Conservation (phyloP, 2,329 filamentous ascomycete species). For the Sordariomycetes sp. region DNA sequence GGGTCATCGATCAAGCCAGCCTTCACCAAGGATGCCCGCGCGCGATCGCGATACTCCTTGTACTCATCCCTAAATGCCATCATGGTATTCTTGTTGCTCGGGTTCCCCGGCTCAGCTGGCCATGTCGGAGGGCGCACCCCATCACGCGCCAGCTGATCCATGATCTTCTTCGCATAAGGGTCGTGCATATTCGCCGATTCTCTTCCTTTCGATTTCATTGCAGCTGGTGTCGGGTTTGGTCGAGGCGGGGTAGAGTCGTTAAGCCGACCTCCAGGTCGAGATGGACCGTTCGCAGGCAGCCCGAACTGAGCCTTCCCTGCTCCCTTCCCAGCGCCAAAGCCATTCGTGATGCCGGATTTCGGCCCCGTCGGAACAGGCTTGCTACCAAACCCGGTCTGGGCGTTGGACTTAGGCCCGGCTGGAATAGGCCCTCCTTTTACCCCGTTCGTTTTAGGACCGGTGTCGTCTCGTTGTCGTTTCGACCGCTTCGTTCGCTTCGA, state of each 20-base stretch:
- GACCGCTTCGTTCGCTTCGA: conserved; percentile 1
- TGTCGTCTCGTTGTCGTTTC: neutral
- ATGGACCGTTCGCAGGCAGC: neutral
- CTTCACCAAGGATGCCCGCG: conserved; percentile 42
- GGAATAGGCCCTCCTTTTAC: neutral
- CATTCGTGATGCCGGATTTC: neutral
- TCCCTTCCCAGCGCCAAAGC: neutral
- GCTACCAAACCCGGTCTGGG: neutral
- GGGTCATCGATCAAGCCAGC: conserved; percentile 52
- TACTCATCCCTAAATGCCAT: conserved; percentile 41
- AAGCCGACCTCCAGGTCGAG: neutral
- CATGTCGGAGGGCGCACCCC: conserved; percentile 38
- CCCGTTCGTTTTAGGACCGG: neutral
- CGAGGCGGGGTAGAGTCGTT: neutral
- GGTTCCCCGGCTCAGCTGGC: conserved; percentile 40
- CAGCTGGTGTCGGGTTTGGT: neutral
- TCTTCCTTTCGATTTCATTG: neutral
- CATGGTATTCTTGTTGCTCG: conserved; percentile 33
- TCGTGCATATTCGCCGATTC: conserved; percentile 14
- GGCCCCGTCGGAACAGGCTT: neutral
- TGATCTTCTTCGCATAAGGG: conserved; percentile 34
- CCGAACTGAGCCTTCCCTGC: conserved; percentile 1
- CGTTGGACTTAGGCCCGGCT: neutral
- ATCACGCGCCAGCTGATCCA: conserved; percentile 38
- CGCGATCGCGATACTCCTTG: conserved; percentile 42